Conservation (phyloP, 352 stramenopile species). For the Phytophthora brassicae region DNA sequence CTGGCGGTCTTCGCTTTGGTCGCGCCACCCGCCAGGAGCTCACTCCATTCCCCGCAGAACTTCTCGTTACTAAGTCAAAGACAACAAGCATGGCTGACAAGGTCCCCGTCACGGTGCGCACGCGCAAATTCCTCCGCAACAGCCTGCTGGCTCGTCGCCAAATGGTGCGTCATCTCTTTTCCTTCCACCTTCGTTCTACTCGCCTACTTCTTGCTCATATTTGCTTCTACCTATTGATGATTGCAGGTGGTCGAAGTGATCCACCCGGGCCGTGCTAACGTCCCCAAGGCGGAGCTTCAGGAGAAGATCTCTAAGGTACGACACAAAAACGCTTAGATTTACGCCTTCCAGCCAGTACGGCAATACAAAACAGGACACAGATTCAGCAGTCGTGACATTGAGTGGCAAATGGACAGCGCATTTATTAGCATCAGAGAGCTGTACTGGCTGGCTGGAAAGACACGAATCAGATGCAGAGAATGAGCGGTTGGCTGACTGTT, state of each 20-base stretch:
- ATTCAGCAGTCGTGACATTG: too few relatives aligned
- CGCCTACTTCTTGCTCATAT: not conserved
- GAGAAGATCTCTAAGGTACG: slow-evolving; percentile 97
- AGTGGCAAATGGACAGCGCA: too few relatives aligned
- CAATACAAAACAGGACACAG: slow-evolving; percentile 11
- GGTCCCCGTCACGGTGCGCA: slow-evolving; percentile 97
- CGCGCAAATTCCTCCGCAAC: slow-evolving; percentile 99
- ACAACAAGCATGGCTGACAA: slow-evolving; percentile 91
- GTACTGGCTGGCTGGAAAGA: slow-evolving; percentile 11
- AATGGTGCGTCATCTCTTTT: slow-evolving; percentile 83
- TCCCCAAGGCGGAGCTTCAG: slow-evolving; percentile 96
- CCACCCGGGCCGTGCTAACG: slow-evolving; percentile 96
- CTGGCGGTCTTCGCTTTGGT: slow-evolving; percentile 40
- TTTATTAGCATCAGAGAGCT: slow-evolving; percentile 1
- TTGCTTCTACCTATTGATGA: not conserved
- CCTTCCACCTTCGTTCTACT: not conserved
- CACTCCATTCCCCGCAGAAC: slow-evolving; percentile 72
- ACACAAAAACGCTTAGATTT: not conserved
- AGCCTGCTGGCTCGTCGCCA: slow-evolving; percentile 96
- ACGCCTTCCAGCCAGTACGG: not conserved
- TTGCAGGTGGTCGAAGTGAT: slow-evolving; percentile 97
- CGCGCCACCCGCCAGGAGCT: slow-evolving; percentile 14
- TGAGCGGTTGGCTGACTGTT: slow-evolving; percentile 18
- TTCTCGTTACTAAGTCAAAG: slow-evolving; percentile 61
- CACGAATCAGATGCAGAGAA: slow-evolving; percentile 11